Evolutionary conservation across 2,329 filamentous ascomycete genomes (phyloP).

Genomic region (Ophiostoma novo-ulmi): DNA sequence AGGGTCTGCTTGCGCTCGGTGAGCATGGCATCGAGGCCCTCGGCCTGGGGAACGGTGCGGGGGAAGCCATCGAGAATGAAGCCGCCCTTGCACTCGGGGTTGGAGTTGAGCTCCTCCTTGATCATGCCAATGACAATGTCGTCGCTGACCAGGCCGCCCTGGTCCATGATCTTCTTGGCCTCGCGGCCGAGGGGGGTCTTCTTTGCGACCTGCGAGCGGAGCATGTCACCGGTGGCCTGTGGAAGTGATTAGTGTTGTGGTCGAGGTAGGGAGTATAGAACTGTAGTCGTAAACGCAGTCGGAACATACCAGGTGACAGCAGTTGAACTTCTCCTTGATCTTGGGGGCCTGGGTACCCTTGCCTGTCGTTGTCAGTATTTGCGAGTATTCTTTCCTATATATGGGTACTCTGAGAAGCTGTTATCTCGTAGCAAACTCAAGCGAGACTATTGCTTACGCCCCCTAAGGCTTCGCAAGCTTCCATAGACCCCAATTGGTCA

Average conservation of each 20-base stretch:
- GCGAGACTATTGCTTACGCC: constrained; percentile 18
- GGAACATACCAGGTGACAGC: constrained; percentile 80
- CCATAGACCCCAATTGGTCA: background rate
- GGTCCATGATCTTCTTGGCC: constrained; percentile 99
- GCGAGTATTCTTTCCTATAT: background rate
- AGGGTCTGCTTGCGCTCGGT: constrained; percentile 70
- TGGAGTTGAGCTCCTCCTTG: constrained; percentile 90
- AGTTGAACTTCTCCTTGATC: constrained; percentile 96
- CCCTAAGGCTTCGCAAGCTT: constrained; percentile 13
- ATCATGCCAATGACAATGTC: constrained; percentile 99
- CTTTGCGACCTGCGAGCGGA: constrained; percentile 95
- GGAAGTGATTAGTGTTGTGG: constrained; percentile 17
- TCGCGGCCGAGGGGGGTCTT: constrained; percentile 91
- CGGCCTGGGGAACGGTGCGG: constrained; percentile 89
- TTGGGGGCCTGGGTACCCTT: constrained; percentile 98
- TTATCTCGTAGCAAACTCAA: constrained; percentile 7
- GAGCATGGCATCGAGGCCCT: constrained; percentile 93
- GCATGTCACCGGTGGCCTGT: constrained; percentile 97
- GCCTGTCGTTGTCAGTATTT: constrained; percentile 49
- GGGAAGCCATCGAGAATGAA: constrained; percentile 99
- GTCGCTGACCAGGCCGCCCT: constrained; percentile 93
- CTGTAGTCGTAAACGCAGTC: background rate
- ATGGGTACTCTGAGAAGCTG: constrained; percentile 2
- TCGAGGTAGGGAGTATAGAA: constrained; percentile 4
- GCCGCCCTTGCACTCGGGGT: constrained; percentile 92